Base-by-base conservation (phyloP, 257 asterid species). In the Lantana camara region DNA sequence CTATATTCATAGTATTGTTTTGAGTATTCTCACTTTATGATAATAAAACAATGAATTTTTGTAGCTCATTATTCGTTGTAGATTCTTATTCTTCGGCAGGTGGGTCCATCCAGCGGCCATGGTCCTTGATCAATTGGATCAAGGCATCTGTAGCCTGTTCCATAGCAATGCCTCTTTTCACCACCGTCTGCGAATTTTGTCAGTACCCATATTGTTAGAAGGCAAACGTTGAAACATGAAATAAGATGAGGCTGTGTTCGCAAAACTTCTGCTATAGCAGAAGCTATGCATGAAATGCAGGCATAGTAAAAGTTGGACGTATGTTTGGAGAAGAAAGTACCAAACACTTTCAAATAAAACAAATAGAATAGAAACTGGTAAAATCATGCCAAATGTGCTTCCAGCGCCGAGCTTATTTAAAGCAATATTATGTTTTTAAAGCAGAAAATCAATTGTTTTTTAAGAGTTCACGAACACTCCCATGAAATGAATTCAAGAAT, bases 61-160 rank as follows among this genome's bases (percentile, higher is more conserved):
- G 12, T 12, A 4, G 50, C 50, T 1, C 17, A 5, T 44, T 2
- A 27, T 44, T 16, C 50, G 5, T 44, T 44, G 1, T n/a, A 41
- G 15, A n/a, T 44, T 17, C 46, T 67, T 70, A 78, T 77, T 86
- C 94, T 32, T 84, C 95, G 11, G 73, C 56, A 0, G 93, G 83
- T 45, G 95, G 95, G 0, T 89, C 89, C 50, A 82, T 86, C 96
- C 96, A 86, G 49, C 96, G 90, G 22, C 78, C 96, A 19, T 89
- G 77, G 54, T 89, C 96, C 66, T 89, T 89, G 63, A 89, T 89
- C 62, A 89, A 83, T 83, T 86, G 78, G 75, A 89, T 89, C 76
- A 89, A 57, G 4, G 93, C 95, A 58, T 82, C 94, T 1, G 95
- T 86, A 22, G 96, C 96, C 1, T 70, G 75, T 34, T 82, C 93